Conservation (phyloP, 768 basidiomycete genomes). For the Epithele typhae region DNA sequence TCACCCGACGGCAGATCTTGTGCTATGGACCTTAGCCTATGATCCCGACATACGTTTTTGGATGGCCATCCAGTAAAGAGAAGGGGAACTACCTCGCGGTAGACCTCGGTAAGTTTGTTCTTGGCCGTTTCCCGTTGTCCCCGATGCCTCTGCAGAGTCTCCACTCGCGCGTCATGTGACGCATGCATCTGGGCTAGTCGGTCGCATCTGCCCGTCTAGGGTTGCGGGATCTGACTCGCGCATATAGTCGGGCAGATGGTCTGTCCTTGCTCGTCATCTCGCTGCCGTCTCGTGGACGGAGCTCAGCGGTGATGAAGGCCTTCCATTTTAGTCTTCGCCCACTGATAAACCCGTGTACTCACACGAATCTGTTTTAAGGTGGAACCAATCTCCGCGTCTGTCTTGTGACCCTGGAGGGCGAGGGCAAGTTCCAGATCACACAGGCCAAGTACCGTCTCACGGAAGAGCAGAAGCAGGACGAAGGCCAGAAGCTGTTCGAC, state of each 20-base stretch:
- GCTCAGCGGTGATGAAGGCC: no score
- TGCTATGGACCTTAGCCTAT: conserved; percentile 54
- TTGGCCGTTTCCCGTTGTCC: no score
- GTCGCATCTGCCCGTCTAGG: no score
- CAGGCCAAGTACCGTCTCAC: conserved; percentile 96
- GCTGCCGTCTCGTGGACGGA: no score
- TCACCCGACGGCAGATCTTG: not conserved
- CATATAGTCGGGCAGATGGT: no score
- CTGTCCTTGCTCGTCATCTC: no score
- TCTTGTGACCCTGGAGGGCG: conserved; percentile 86
- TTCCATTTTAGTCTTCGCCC: no score
- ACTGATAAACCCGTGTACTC: no score
- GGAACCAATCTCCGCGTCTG: conserved; percentile 99
- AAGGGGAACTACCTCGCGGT: conserved; percentile 87
- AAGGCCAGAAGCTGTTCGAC: conserved; percentile 94
- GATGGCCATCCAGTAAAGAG: conserved; percentile 90
- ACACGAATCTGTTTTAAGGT: conserved; percentile 42
- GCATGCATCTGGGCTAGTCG: no score
- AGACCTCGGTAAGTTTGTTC: conserved; percentile 65
- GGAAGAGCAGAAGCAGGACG: conserved; percentile 97
- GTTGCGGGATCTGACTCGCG: no score
- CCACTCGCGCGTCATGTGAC: no score
- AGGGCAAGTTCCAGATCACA: conserved; percentile 96
- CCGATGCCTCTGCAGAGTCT: no score
- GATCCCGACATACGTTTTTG: conserved; percentile 97